Evolutionary conservation across 495 filamentous ascomycete species (phyloP), one percentile per base, ranked within the genome.

Genomic region (Penicillium longicatenatum): DNA sequence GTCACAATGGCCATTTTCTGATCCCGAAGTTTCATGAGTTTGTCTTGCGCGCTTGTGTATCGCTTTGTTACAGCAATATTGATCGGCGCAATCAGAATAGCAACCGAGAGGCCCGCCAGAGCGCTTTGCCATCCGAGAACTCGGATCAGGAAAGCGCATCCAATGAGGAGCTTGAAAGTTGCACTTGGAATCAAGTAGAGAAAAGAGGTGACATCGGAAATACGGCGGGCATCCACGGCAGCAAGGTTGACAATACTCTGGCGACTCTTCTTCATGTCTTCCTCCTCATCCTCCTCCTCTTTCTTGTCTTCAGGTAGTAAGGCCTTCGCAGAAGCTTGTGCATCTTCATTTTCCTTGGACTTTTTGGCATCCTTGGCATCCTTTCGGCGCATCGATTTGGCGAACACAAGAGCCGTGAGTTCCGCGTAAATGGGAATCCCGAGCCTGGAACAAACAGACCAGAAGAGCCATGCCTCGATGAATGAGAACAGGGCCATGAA

Each of bases 161-260:
- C 88, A 1, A 91, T 81, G 2, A 84, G 58, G 10, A 93, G 72
- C 57, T 86, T 86, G 57, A 86, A 73, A 0, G 85, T 52, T 0
- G 72, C 72, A 5, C 65, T 65, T 3, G 84, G 78, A 55, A 93
- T 86, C n/a, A 87, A 65, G 63, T 84, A 85, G 52, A 85, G 84
- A 65, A 81, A 90, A 6, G 79, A 74, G 21, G 79, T 78, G 61
- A 93, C 91, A 41, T 93, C 87, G 0, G 87, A 80, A 42, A 95
- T 79, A 6, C 91, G 83, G 55, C 85, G 84, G 3, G 84, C 80
- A 72, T 96, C 91, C 8, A 96, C 86, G 6, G 88, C 88, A 21
- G 92, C 85, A 37, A 93, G 75, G 63, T 95, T 95, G 51, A 93
- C 85, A 12, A 85, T 89, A 54, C 86, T 87, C 70, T 93, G 91